These are phyloP conservation scores for Persicaria tinctoria DNA, from an alignment of 148 eudicot species.

Conservation along the genomic window DNA sequence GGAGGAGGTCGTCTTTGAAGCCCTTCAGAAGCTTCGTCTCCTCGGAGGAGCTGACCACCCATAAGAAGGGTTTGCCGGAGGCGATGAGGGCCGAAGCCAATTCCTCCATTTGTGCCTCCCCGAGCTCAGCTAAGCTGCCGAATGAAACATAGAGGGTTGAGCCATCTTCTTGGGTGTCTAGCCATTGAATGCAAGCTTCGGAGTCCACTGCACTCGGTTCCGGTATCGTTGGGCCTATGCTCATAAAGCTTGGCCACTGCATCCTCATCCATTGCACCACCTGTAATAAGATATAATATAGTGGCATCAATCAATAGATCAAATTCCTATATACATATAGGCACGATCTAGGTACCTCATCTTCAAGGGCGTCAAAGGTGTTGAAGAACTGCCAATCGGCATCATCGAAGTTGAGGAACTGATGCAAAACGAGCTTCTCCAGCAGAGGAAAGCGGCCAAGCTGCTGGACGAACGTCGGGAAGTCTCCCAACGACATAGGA, in stretches of 20 bases:
- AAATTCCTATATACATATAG: not conserved
- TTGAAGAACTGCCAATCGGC: slow-evolving; percentile 4
- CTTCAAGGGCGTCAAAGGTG: not conserved
- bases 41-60: slow-evolving; percentile 37
- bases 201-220: slow-evolving; percentile 17
- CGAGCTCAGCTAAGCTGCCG: slow-evolving; percentile 32
- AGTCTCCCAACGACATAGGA: not conserved
- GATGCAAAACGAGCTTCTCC: not conserved
- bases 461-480: not conserved
- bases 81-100: slow-evolving; percentile 26
- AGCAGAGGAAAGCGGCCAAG: not conserved
- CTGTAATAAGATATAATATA: slow-evolving; percentile 11
- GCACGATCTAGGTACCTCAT: not conserved
- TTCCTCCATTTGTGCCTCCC: slow-evolving; percentile 27
- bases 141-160: slow-evolving; percentile 39
- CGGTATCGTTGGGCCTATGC: slow-evolving; percentile 38
- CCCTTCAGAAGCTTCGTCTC: slow-evolving; percentile 16
- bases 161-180: slow-evolving; percentile 13
- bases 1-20: not conserved
- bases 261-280: slow-evolving; percentile 24
- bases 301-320: not conserved
- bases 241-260: slow-evolving; percentile 18
- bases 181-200: slow-evolving; percentile 29
- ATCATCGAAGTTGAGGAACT: not conserved
- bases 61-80: slow-evolving; percentile 22